Evolutionary conservation across 805 yeast genomes (phyloP).

Genomic region (Hanseniaspora clermontiae): DNA sequence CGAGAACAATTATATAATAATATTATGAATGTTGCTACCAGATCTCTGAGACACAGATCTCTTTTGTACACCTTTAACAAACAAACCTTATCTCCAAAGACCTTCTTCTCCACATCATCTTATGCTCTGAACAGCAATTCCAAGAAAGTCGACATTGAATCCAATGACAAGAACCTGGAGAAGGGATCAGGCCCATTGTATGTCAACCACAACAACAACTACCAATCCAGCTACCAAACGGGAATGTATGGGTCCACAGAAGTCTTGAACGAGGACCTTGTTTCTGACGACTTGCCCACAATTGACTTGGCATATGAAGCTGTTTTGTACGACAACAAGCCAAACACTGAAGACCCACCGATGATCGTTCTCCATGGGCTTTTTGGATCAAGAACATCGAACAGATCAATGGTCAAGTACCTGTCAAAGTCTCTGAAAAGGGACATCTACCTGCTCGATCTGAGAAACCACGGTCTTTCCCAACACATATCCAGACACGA

Average conservation of each 20-base stretch:
- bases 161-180: background rate
- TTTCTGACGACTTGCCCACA: constrained; percentile 33
- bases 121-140: background rate
- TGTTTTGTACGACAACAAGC: constrained; percentile 16
- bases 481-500: constrained; percentile 64
- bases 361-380: constrained; percentile 75
- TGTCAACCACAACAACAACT: constrained; percentile 22
- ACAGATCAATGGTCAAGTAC: constrained; percentile 61
- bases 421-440: constrained; percentile 37
- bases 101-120: background rate
- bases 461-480: constrained; percentile 87
- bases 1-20: background rate
- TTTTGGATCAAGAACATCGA: constrained; percentile 74
- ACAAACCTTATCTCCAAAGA: background rate
- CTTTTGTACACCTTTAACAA: background rate
- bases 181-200: constrained; percentile 18
- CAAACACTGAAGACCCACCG: constrained; percentile 36
- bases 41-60: background rate
- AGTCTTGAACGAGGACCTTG: constrained; percentile 21
- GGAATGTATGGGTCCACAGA: constrained; percentile 23
- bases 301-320: constrained; percentile 45
- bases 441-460: constrained; percentile 58
- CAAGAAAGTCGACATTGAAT: background rate
- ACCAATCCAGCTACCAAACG: constrained; percentile 19
- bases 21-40: background rate